Percentiles rank a stretch among this genome's conserved stretches.
Evolutionary conservation across 441 rosid species (phyloP).

Genomic region (Pelargonium citronellum): DNA sequence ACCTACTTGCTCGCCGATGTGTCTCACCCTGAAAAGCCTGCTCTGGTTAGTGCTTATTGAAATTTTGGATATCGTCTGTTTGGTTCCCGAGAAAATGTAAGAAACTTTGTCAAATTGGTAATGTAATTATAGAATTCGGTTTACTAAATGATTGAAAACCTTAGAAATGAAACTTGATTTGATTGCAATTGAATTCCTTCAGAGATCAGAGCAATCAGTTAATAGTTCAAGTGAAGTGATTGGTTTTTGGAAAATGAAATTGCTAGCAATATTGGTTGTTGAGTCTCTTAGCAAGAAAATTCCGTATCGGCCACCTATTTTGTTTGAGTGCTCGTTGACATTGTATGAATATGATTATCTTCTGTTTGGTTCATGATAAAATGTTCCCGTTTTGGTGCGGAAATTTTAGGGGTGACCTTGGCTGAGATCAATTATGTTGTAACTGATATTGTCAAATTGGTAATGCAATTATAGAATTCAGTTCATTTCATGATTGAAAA

Average conservation of each 20-base stretch:
- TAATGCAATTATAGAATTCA: no score
- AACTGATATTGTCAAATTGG: neutral
- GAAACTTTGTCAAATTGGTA: neutral
- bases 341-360: neutral
- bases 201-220: neutral
- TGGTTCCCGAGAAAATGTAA: neutral
- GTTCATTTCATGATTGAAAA: no score
- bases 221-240: neutral
- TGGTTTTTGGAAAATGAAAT: neutral
- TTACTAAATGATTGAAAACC: no score
- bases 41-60: slow-evolving; percentile 41
- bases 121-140: no score
- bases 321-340: neutral
- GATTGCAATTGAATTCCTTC: neutral
- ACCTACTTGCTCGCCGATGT: slow-evolving; percentile 86
- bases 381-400: no score
- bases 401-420: no score
- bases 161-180: no score
- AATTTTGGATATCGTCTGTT: neutral
- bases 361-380: neutral
- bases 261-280: neutral
- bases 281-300: neutral
- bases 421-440: no score
- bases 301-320: neutral
- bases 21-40: slow-evolving; percentile 76